phyloP scores from a whole-genome alignment of 176 grass and related monocot species.

The Hordeum marinum region DNA sequence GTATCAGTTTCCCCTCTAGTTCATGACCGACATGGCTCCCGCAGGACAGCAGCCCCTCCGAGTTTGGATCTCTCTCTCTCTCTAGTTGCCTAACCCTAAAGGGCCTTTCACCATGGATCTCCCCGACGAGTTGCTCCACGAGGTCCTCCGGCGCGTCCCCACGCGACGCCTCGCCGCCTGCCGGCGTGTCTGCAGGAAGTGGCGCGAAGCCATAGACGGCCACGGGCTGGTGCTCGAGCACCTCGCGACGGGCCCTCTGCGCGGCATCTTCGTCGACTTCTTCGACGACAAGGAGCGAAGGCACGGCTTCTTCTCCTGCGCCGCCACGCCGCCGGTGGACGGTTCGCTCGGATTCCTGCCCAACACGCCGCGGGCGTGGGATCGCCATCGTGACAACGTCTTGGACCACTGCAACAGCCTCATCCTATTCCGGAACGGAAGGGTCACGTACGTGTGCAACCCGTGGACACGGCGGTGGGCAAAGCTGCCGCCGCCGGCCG shows the following conservation, averaged over 20 bases:
- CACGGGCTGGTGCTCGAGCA: not conserved
- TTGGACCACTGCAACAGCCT: not conserved
- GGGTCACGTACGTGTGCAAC: not conserved
- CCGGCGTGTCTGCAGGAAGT: not conserved
- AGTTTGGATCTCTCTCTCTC: too few species aligned
- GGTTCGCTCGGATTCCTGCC: not conserved
- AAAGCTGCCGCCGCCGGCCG: not conserved
- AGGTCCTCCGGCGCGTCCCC: not conserved
- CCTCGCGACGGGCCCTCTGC: not conserved
- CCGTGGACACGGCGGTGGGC: not conserved
- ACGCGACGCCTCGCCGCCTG: not conserved
- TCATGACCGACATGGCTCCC: too few species aligned
- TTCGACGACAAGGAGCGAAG: not conserved
- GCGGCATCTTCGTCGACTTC: not conserved
- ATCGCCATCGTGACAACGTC: too few species aligned
- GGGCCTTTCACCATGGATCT: not conserved
- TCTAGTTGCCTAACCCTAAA: not conserved
- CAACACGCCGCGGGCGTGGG: not conserved
- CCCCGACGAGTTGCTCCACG: not conserved
- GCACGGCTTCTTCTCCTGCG: not conserved
- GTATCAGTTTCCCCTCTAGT: too few species aligned
- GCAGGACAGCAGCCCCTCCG: too few species aligned
- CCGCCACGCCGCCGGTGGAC: not conserved
- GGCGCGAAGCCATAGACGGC: not conserved
- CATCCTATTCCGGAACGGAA: not conserved